Percentiles rank a stretch among this genome's conserved stretches.
Conservation (phyloP, 495 filamentous ascomycete genomes). For the Penicillium chermesinum region DNA sequence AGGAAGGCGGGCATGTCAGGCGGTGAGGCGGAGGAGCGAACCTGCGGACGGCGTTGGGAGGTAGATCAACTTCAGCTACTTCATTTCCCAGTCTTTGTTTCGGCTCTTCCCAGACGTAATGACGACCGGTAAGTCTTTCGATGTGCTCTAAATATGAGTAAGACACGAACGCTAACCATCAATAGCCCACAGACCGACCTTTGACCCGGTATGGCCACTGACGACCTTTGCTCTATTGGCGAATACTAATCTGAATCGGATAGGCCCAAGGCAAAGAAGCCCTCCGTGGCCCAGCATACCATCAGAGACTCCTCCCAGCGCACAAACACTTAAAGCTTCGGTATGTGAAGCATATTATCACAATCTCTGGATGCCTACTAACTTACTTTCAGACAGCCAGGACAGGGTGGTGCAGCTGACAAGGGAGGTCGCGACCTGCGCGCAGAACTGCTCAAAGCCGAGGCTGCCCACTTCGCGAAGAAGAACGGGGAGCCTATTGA, state of each 20-base stretch:
- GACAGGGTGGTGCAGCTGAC: constrained; percentile 84
- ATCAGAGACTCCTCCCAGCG: constrained; percentile 90
- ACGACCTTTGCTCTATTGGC: constrained; percentile 11
- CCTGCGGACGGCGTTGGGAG: not conserved
- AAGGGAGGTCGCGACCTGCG: constrained; percentile 71
- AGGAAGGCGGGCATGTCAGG: not conserved
- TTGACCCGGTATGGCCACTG: constrained; percentile 67
- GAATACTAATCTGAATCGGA: constrained; percentile 17
- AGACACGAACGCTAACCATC: constrained; percentile 22
- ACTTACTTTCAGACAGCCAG: constrained; percentile 57
- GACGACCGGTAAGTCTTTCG: constrained; percentile 55
- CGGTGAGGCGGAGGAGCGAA: constrained; percentile 6
- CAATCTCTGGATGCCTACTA: constrained; percentile 8
- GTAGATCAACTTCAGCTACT: not conserved
- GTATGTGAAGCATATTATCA: constrained; percentile 29
- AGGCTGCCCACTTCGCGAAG: constrained; percentile 84
- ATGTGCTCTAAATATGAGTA: not conserved
- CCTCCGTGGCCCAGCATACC: constrained; percentile 88
- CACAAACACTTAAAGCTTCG: constrained; percentile 86
- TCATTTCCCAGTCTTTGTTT: not conserved
- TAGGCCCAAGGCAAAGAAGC: constrained; percentile 93
- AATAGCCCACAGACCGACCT: constrained; percentile 76
- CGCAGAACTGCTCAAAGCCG: constrained; percentile 83
- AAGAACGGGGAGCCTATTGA: constrained; percentile 56
- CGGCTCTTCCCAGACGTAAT: constrained; percentile 34